Base-by-base conservation (phyloP, 2,329 filamentous ascomycete genomes). In the Aspergillus thermomutatus region DNA sequence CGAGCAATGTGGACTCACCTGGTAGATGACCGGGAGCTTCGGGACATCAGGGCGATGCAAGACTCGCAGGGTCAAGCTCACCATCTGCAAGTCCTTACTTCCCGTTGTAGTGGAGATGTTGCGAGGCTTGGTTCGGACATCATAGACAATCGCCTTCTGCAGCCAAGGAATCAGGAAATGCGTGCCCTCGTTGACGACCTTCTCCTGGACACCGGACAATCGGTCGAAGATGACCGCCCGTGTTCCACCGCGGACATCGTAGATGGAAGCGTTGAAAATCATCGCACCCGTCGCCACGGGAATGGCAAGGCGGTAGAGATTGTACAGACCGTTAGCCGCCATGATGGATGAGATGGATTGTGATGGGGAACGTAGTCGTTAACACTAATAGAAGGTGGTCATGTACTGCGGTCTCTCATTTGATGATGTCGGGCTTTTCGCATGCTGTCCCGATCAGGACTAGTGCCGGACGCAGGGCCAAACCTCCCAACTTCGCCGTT, bases 41-140 rank as follows among this genome's bases (percentile, higher is more conserved):
- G 91, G 87, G 69, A 99, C 93, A 56, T 96, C 93, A 5, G 95
- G 94, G 67, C 95, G 85, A 80, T 97, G 93, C 76, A 99, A 79
- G 63, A 99, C 94, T 77, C 94, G 86, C 74, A 99, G 83, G 53
- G 94, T 99, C 83, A 99, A 84, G 83, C 92, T 97, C 71, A 99
- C 94, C 94, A 99, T 99, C 82, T 99, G 94, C 83, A 99, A 79
- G 80, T 99, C 94, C 86, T 99, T 99, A 84, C 89, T 93, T 57
- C 94, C 94, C 11, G 94, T 99, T 25, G 94, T 99, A 27, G 94
- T 99, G 65, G 90, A 91, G 75, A 99, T 97, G 76, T 96, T 97
- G 73, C 94, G 86, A 60, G 94, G 94, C 84, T 96, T 95, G 56
- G 95, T 99, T 63, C 94, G 88, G 64, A 99, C 94, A 80, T 99